Evolutionary conservation across 192 early-diverging fungal species (phyloP).

Genomic region (Linnemannia exigua): DNA sequence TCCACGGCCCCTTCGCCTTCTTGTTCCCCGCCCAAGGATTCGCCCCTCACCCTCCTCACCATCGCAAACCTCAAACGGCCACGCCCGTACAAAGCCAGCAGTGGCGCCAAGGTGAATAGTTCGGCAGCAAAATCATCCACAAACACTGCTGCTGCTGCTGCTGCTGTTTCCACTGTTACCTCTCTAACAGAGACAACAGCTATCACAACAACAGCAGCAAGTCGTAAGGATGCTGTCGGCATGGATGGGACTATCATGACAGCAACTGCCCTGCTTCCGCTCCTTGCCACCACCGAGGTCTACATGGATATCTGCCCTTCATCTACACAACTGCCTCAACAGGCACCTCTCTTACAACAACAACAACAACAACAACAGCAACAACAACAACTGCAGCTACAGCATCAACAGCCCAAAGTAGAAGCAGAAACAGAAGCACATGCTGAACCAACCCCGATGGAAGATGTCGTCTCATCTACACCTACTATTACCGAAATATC

Average conservation of each 20-base stretch:
- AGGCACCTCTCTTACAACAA: neutral
- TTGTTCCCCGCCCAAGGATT: constrained; percentile 32
- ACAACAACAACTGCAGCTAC: no score
- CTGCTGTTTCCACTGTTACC: neutral
- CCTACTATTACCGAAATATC: neutral
- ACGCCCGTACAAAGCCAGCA: neutral
- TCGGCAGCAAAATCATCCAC: neutral
- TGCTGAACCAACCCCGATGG: neutral
- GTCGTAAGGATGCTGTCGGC: neutral
- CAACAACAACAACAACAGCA: neutral
- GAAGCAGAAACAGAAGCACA: neutral
- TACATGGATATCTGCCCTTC: constrained; percentile 15
- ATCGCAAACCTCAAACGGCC: constrained; percentile 43
- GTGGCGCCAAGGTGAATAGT: neutral
- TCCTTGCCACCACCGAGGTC: constrained; percentile 3
- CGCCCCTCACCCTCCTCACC: constrained; percentile 18
- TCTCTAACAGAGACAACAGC: neutral
- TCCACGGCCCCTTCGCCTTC: constrained; percentile 36
- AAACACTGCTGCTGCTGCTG: neutral
- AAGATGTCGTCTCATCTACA: constrained; percentile 2
- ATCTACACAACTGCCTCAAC: neutral
- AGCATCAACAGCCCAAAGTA: neutral
- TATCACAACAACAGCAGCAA: neutral
- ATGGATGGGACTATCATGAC: neutral
- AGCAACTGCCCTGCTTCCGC: neutral